Percentiles rank a stretch among this genome's conserved stretches.
Conservation (phyloP, 208 protist species). For the Wallacemonas rigidus region DNA sequence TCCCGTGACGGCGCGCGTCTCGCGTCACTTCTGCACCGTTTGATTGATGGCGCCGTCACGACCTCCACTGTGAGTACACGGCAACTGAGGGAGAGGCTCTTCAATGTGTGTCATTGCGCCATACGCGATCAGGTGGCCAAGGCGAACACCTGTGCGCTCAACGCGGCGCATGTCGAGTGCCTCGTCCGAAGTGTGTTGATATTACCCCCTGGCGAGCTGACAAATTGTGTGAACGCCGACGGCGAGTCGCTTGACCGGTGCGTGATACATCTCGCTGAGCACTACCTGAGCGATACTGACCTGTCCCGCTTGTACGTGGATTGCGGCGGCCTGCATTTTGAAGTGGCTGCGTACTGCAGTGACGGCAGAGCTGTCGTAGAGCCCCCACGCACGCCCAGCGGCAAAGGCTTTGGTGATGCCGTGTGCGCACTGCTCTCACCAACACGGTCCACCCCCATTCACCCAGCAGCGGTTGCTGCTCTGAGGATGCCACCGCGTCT, state of each 20-base stretch:
- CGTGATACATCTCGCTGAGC: not conserved
- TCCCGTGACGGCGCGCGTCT: not conserved
- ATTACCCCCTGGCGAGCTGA: not conserved
- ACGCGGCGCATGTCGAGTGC: not conserved
- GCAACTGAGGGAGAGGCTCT: not conserved
- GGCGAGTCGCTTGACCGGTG: not conserved
- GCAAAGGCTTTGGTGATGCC: conserved; percentile 12
- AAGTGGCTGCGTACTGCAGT: conserved; percentile 23
- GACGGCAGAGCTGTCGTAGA: not conserved
- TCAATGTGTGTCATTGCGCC: not conserved
- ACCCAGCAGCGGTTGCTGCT: not conserved
- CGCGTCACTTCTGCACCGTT: not conserved
- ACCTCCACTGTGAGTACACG: not conserved
- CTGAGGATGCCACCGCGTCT: conserved; percentile 1
- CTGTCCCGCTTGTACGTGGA: conserved; percentile 19
- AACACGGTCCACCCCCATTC: not conserved
- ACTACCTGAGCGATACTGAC: not conserved
- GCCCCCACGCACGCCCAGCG: not conserved
- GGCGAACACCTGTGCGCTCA: not conserved
- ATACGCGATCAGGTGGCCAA: not conserved
- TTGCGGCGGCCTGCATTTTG: conserved; percentile 18
- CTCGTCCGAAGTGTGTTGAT: not conserved
- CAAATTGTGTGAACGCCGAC: not conserved
- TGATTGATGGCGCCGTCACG: not conserved
- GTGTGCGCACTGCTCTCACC: not conserved